phyloP scores from a whole-genome alignment of 225 moss, liverwort and hornwort species.

The Physcomitrellopsis africana region DNA sequence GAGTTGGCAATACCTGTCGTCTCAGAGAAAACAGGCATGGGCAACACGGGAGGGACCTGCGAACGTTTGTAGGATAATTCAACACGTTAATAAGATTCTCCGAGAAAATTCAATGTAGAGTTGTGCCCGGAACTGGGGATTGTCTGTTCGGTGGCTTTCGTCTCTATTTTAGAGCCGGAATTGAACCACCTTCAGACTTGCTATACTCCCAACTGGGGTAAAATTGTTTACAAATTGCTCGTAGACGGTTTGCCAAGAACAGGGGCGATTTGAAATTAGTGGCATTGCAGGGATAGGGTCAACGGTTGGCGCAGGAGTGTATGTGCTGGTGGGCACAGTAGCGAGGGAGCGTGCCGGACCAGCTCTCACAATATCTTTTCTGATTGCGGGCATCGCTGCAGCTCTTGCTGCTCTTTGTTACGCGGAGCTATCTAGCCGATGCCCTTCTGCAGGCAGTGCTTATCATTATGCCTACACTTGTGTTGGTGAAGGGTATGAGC shows the following conservation, averaged over 20 bases:
- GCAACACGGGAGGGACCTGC: too few species aligned
- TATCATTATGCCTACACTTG: conserved; percentile 95
- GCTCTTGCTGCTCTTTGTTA: conserved; percentile 96
- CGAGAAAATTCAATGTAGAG: too few species aligned
- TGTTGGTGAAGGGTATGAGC: conserved; percentile 74
- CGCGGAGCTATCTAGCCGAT: conserved; percentile 93
- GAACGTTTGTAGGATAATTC: too few species aligned
- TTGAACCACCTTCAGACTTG: too few species aligned
- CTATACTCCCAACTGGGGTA: too few species aligned
- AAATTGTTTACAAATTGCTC: too few species aligned
- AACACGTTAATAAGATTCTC: too few species aligned
- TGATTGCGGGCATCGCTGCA: conserved; percentile 91
- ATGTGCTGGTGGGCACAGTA: conserved; percentile 92
- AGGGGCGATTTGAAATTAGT: not conserved
- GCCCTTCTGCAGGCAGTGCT: conserved; percentile 95
- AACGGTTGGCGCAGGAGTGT: conserved; percentile 92
- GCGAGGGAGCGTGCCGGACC: conserved; percentile 92
- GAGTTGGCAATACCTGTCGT: too few species aligned
- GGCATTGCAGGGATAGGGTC: conserved; percentile 75
- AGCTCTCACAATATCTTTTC: conserved; percentile 79
- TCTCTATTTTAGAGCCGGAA: too few species aligned
- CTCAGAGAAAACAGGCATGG: too few species aligned
- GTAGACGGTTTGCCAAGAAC: not conserved
- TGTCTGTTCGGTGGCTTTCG: too few species aligned
- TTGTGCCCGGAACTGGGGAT: too few species aligned